phyloP scores from a whole-genome alignment of 495 filamentous ascomycete genomes.

The Neurospora tetrasperma region DNA sequence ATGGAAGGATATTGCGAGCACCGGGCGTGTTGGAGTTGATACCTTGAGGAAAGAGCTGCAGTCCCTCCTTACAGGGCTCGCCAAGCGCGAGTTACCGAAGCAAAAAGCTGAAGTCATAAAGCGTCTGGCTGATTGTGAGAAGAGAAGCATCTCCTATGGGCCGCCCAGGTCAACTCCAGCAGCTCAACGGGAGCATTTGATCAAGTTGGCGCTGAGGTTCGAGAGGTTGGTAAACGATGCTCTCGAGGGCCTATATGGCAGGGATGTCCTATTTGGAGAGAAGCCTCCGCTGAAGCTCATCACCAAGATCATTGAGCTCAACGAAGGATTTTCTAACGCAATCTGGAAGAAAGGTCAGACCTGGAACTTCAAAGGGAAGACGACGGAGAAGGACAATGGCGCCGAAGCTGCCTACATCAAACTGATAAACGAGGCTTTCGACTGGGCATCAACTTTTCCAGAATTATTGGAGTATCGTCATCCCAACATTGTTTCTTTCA shows the following conservation, averaged over 20 bases:
- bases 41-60: conserved; percentile 37
- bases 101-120: conserved; percentile 39
- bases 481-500: too few relatives aligned
- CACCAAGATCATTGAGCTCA: conserved; percentile 35
- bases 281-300: conserved; percentile 16
- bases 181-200: conserved; percentile 18
- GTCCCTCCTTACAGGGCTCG: conserved; percentile 33
- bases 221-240: conserved; percentile 3
- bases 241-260: conserved; percentile 30
- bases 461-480: too few relatives aligned
- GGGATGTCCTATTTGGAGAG: conserved; percentile 28
- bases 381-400: too few relatives aligned
- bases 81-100: conserved; percentile 42
- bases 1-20: conserved; percentile 35
- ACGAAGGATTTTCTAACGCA: conserved; percentile 31
- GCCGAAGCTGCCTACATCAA: too few relatives aligned
- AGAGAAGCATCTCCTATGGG: conserved; percentile 33
- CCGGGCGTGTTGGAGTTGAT: conserved; percentile 39
- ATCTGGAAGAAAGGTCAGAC: conserved; percentile 23
- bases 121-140: conserved; percentile 22
- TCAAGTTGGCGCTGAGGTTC: conserved; percentile 6
- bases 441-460: too few relatives aligned
- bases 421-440: too few relatives aligned
- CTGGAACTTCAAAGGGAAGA: too few relatives aligned
- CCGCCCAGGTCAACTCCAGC: conserved; percentile 18